These are phyloP conservation scores for Penicillium diatomitis DNA, from an alignment of 495 filamentous ascomycete genomes.

Conservation along the genomic window DNA sequence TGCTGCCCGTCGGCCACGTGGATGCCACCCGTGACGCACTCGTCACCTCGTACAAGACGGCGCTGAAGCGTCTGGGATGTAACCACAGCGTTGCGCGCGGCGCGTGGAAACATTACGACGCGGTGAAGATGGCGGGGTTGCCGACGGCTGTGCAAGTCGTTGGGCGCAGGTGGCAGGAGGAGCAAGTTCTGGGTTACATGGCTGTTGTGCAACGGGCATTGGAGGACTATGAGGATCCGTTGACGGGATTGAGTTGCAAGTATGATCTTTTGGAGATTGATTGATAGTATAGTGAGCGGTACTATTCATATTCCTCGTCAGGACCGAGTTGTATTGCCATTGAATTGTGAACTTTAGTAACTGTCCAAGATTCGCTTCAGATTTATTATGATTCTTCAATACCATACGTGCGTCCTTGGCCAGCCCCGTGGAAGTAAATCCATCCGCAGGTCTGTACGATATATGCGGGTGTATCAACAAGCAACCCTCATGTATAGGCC, in stretches of 20 bases:
- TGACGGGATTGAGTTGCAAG: constrained; percentile 38
- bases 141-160: constrained; percentile 85
- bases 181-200: constrained; percentile 87
- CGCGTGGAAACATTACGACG: constrained; percentile 84
- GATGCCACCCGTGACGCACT: constrained; percentile 60
- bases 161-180: constrained; percentile 76
- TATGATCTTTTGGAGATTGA: constrained; percentile 60
- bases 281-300: constrained; percentile 2
- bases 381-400: no score
- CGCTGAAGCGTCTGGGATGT: constrained; percentile 25
- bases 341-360: no score
- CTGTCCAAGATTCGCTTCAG: no score
- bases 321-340: no score
- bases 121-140: constrained; percentile 72
- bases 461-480: no score
- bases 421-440: no score
- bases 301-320: no score
- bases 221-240: constrained; percentile 37
- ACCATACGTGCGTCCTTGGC: no score
- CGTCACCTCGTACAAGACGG: constrained; percentile 43
- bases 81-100: constrained; percentile 72
- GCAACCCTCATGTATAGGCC: no score
- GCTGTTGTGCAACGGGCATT: constrained; percentile 63
- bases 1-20: constrained; percentile 82
- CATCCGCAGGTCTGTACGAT: no score